Base-by-base conservation (phyloP, 306 rosid species). In the Astragalus membranaceus region DNA sequence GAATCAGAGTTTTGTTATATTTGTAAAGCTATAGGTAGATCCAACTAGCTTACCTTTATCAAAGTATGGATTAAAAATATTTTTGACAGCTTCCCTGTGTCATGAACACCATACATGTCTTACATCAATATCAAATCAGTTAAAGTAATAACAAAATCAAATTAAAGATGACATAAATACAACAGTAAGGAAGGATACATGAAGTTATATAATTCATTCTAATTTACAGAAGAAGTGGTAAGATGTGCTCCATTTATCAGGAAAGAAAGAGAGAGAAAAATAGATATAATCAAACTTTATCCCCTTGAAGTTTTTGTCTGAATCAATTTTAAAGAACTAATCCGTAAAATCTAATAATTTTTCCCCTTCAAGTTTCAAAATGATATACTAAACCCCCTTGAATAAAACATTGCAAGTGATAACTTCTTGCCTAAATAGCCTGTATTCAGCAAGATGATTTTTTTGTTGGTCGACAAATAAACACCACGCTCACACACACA, bases 51-150 rank as follows among this genome's bases (percentile, higher is more conserved):
- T 89, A 91, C 99, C 87, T 78, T 89, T 85, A 52, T 91, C 95
- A 13, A 94, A 91, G 85, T 91, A 77, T 2, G 96, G 92, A 73
- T 69, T 76, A 42, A 94, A 84, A 55, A 79, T 58, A 44, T 73
- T 68, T 79, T 82, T 80, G 58, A 88, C 92, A 60, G 86, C 82
- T 72, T 91, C 84, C 88, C 99, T 94, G 96, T 66, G 33, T 67
- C 71, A 67, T 66, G 74, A 26, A 75, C 66, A 64, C 67, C 48
- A 39, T 14, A 62, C 46, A 53, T 11, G 20, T 39, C 70, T 54
- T 62, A 62, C 3, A 56, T 67, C 37, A 69, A 37, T 50, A 53
- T 53, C 35, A 53, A 66, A 52, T 71, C 30, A 5, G 41, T 44
- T 30, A 23, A 52, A 42, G 46, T 46, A 44, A 36, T 30, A n/a